Base-by-base conservation (phyloP, 805 yeast species). In the Lipomyces orientalis region DNA sequence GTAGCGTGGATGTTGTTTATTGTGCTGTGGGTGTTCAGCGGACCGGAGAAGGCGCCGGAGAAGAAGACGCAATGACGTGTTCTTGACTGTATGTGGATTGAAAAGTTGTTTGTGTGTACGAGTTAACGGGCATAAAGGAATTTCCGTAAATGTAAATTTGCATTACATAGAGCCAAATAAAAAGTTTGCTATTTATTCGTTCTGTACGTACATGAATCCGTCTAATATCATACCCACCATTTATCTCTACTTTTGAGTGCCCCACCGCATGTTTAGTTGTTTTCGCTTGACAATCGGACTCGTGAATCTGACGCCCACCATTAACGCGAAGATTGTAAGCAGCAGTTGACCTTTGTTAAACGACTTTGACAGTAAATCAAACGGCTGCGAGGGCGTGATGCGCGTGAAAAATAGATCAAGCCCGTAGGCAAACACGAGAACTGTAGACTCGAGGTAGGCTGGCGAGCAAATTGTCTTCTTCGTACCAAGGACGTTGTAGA, bases 401-500 rank as follows among this genome's bases (percentile, higher is more conserved):
- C 87, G 82, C 0, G 96, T 88, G 75, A 93, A 90, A 79, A 90
- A 93, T 6, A 90, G 76, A 75, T 91, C 96, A n/a, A 82, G 78
- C 22, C 89, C 91, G 49, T 84, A 81, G 68, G 95, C 88, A 0
- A 90, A 85, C 22, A 91, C 82, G 19, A 79, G 65, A 1, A 89
- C 82, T 0, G 98, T 93, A 1, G 97, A 90, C 78, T 94, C 98
- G 61, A 93, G 80, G 52, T 85, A 83, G 0, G 98, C 90, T 1
- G 90, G 82, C 2, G 81, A 75, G 0, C 64, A 35, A n/a, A 56
- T 19, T 34, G 71, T 60, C 1, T 75, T 71, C 2, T 81, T 72
- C 14, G 73, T 71, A 7, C 75, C 77, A 61, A 75, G 63, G 3
- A 87, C 74, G n/a, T 77, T 76, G 69, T 88, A 81, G 25, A 79